Evolutionary conservation across 2,329 filamentous ascomycete species (phyloP), one percentile per base, ranked within the genome.

Genomic region (Periglandula ipomoeae): DNA sequence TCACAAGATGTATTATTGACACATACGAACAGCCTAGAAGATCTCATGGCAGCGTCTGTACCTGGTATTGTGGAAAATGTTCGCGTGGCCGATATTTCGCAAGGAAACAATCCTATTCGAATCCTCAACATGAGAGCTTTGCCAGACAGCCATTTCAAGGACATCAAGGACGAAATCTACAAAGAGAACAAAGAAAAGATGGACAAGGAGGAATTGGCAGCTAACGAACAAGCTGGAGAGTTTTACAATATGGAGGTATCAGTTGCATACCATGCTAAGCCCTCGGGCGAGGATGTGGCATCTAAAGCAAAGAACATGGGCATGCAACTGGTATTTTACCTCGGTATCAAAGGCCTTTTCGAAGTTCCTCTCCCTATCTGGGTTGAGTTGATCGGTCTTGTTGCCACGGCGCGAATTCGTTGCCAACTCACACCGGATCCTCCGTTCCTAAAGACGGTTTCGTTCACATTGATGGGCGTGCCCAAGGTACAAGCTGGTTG

Each of bases 31-130:
- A 69, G 66, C 1, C 61, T 72, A 1, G 63, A 76, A 67, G 91
- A 97, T 63, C 87, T 97, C 56, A 97, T 97, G 91, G 89, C 94
- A 64, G 91, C 90, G 19, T 95, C 89, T 0, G 86, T 96, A 0
- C 93, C 93, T 0, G 82, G 85, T 2, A 72, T 97, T 35, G 89
- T 98, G 55, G 90, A 97, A 64, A 93, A 95, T 56, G 89, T 98
- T 41, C 86, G 91, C 56, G 88, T 97, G 20, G 89, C 90, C 51
- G 90, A 96, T 58, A 95, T 98, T 58, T 88, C 89, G 44, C 93
- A 97, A 66, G 93, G 93, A 24, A 88, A 77, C 66, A 96, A 96
- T 57, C 89, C 93, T 0, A 74, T 97, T 49, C 82, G 91, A 8
- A 87, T 97, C 46, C 74, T 97, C 42, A 95, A 88, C 62, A 74